phyloP scores from a whole-genome alignment of 2,329 filamentous ascomycete genomes.

The Leptosphaerulina australis region DNA sequence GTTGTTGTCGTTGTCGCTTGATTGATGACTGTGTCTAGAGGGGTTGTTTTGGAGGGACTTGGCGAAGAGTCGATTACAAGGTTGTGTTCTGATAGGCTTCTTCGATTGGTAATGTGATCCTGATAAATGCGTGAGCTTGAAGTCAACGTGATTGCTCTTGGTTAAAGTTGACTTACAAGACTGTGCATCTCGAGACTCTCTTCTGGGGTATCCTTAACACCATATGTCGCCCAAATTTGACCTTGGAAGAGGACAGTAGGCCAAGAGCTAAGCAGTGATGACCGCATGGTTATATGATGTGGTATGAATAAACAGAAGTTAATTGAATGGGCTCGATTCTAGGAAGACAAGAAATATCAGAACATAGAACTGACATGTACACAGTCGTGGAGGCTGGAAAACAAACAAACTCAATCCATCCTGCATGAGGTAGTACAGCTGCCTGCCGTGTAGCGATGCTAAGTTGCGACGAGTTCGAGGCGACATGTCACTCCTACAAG shows the following conservation, averaged over 20 bases:
- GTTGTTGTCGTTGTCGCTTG: neutral
- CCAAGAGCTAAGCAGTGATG: neutral
- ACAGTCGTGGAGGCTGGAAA: constrained; percentile 1
- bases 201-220: neutral
- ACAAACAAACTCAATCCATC: constrained; percentile 6
- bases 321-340: neutral
- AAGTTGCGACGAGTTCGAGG: neutral
- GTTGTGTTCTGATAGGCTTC: neutral
- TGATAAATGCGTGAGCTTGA: neutral
- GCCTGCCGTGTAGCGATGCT: constrained; percentile 9
- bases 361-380: neutral
- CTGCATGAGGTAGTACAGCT: constrained; percentile 5
- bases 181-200: constrained; percentile 1
- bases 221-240: neutral
- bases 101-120: neutral
- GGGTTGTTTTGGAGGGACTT: neutral
- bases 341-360: neutral
- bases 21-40: neutral
- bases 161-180: neutral
- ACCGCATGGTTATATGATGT: neutral
- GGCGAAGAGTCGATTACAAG: neutral
- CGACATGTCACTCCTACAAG: neutral
- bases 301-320: neutral
- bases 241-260: neutral
- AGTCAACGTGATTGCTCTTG: neutral